Evolutionary conservation across 1,284 basidiomycete genomes (phyloP).

Genomic region (Tetrapyrgos nigripes): DNA sequence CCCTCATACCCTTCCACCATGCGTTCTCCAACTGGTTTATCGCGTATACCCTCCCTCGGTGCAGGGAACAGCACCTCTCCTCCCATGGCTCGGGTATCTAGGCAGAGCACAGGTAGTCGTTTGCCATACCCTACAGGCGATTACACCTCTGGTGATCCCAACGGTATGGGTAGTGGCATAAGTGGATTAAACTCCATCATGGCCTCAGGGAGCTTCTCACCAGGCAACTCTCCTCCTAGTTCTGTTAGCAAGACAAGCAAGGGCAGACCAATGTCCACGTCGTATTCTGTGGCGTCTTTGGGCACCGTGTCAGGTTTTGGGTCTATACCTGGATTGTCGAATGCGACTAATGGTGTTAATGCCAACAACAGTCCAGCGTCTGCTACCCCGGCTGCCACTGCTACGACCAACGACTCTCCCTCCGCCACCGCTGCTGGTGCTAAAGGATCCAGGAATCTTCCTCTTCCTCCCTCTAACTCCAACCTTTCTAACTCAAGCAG

Average conservation of each 20-base stretch:
- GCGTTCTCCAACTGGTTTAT: not conserved
- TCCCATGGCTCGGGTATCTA: slow-evolving; percentile 54
- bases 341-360: not conserved
- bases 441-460: slow-evolving; percentile 12
- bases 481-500: slow-evolving; percentile 33
- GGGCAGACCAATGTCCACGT: not conserved
- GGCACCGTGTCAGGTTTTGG: not conserved
- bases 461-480: slow-evolving; percentile 35
- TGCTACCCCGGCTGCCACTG: not conserved
- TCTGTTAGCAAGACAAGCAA: slow-evolving; percentile 36
- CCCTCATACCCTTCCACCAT: not conserved
- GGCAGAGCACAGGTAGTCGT: slow-evolving; percentile 47
- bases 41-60: slow-evolving; percentile 47
- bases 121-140: slow-evolving; percentile 83
- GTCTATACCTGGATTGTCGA: not conserved
- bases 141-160: slow-evolving; percentile 63
- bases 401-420: too few relatives aligned
- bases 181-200: slow-evolving; percentile 19
- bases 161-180: slow-evolving; percentile 1
- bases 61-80: slow-evolving; percentile 70
- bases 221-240: slow-evolving; percentile 64
- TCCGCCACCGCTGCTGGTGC: not conserved
- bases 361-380: not conserved
- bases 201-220: slow-evolving; percentile 52
- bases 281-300: slow-evolving; percentile 27